Evolutionary conservation across 352 stramenopile genomes (phyloP), one percentile per base, ranked within the genome.

Genomic region (Peronospora farinosa): DNA sequence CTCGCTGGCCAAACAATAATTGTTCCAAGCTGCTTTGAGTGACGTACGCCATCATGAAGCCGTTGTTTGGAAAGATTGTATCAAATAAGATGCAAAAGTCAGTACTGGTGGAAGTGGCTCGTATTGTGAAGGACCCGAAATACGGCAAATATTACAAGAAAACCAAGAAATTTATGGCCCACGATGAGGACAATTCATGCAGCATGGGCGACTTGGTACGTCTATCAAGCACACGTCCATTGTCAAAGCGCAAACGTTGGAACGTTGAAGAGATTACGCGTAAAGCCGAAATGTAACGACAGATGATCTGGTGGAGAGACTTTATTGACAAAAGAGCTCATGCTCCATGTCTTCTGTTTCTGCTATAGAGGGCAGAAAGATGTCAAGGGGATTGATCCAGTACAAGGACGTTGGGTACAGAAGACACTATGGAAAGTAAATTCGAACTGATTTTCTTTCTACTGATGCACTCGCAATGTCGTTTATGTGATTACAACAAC

Each of bases 141-240:
- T 97, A 97, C 69, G 72, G 87, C 53, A 97, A 97, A 67, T 92
- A 95, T 67, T 86, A 96, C 69, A 95, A 91, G 65, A 97, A 95
- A 72, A 97, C 90, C 47, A 95, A 95, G 64, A 98, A 98, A 65
- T 98, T 97, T 63, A 98, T 98, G 92, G 92, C 92, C n/a, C 92
- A 98, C 70, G 92, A 98, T 72, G 92, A 98, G 57, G 69, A 94
- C 38, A 78, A 97, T 69, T 79, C 84, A 28, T 97, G 90, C 68
- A 95, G 95, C 72, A 86, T 94, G 11, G 92, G 83, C 58, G 84
- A 94, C 74, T 76, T 86, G 30, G 84, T 94, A 60, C 74, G 74
- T 47, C 72, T 94, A 47, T 85, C 74, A 41, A 38, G 50, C 23
- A 92, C 81, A 49, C 81, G 84, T 10, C 84, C 84, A 39, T 69